phyloP scores from a whole-genome alignment of 306 rosid species.

The Delonix regia region DNA sequence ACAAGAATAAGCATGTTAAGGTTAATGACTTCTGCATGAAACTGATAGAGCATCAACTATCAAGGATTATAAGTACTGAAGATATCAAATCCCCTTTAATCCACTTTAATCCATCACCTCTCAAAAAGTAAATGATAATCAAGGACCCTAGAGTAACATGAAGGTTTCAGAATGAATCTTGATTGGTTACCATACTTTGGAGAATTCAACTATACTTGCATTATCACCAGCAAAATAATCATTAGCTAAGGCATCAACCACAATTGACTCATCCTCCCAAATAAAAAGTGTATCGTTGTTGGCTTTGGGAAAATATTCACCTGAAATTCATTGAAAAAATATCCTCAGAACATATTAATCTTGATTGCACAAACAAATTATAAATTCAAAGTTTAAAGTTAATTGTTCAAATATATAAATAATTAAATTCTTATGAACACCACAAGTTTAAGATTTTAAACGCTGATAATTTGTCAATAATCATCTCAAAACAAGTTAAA shows the following conservation, averaged over 20 bases:
- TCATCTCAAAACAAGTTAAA: not conserved
- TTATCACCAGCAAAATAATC: constrained; percentile 80
- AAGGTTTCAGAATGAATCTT: constrained; percentile 12
- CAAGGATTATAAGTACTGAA: not conserved
- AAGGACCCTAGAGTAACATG: constrained; percentile 13
- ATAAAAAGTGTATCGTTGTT: constrained; percentile 58
- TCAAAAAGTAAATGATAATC: constrained; percentile 13
- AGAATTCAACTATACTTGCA: constrained; percentile 62
- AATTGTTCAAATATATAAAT: not conserved
- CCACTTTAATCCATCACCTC: not conserved
- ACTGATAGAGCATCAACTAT: not conserved
- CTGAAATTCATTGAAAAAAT: constrained; percentile 44
- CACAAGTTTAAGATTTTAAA: not conserved
- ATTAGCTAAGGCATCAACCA: constrained; percentile 68
- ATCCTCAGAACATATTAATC: constrained; percentile 8
- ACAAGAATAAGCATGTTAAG: not conserved
- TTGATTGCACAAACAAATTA: not conserved
- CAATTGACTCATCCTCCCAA: constrained; percentile 88
- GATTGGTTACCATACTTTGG: constrained; percentile 55
- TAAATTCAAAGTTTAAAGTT: not conserved
- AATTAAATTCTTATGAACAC: not conserved
- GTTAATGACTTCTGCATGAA: not conserved
- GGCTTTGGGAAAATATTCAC: constrained; percentile 81
- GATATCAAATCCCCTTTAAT: constrained; percentile 2
- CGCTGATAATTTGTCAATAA: not conserved